Percentiles rank a stretch among this genome's conserved stretches.
phyloP scores from a whole-genome alignment of 768 basidiomycete genomes.

The Pisolithus orientalis region DNA sequence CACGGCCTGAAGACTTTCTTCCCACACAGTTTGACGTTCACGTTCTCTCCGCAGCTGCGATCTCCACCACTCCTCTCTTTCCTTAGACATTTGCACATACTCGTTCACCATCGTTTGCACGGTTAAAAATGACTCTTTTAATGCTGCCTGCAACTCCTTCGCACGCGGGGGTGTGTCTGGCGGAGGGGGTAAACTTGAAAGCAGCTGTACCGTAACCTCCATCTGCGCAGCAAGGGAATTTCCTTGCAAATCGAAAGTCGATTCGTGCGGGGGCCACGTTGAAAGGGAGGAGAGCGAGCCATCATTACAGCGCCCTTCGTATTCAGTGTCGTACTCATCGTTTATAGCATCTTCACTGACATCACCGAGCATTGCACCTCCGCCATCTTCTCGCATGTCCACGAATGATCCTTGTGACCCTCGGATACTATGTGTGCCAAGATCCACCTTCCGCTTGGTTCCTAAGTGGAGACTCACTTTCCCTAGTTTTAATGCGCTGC shows the following conservation, averaged over 20 bases:
- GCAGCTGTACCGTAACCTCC: constrained; percentile 65
- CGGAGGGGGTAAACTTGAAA: constrained; percentile 39
- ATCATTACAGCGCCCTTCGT: constrained; percentile 34
- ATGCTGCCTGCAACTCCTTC: constrained; percentile 38
- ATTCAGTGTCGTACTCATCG: constrained; percentile 17
- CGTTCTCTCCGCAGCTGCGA: constrained; percentile 58
- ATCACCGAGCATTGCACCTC: constrained; percentile 1
- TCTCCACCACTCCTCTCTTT: constrained; percentile 80
- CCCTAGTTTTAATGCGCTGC: constrained; percentile 28
- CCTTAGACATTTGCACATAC: constrained; percentile 61
- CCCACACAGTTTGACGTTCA: constrained; percentile 70
- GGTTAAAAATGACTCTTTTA: constrained; percentile 53
- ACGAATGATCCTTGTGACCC: constrained; percentile 20
- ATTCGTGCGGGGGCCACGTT: constrained; percentile 49
- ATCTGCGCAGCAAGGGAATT: constrained; percentile 70
- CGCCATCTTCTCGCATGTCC: constrained; percentile 16
- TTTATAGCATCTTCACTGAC: constrained; percentile 17
- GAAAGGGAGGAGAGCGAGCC: constrained; percentile 42
- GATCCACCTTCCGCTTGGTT: constrained; percentile 14
- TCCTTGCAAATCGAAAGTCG: constrained; percentile 57
- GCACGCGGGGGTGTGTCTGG: constrained; percentile 21
- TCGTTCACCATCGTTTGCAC: constrained; percentile 58
- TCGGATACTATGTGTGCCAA: constrained; percentile 18
- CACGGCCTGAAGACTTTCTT: constrained; percentile 81
- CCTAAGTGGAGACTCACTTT: constrained; percentile 28